Evolutionary conservation across 805 yeast genomes (phyloP).

Genomic region (Starmerella stigmatis): DNA sequence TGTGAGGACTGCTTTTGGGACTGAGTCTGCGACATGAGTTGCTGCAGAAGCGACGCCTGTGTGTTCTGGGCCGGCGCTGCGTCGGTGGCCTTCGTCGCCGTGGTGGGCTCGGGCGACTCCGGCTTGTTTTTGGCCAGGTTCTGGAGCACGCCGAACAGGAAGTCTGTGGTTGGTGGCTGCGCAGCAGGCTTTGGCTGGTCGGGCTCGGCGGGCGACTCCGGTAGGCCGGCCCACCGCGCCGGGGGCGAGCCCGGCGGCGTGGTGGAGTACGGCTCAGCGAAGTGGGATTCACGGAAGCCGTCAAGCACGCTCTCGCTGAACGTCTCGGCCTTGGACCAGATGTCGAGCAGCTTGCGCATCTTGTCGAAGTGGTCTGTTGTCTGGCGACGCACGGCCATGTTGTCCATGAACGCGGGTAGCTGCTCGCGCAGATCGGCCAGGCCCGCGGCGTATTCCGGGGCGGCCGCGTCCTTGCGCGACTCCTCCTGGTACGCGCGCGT

Average conservation of each 20-base stretch:
- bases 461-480: slow-evolving; percentile 42
- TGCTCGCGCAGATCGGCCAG: slow-evolving; percentile 8
- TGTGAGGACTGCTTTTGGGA: not conserved
- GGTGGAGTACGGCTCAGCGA: slow-evolving; percentile 37
- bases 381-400: slow-evolving; percentile 31
- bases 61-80: slow-evolving; percentile 28
- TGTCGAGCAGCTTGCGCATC: slow-evolving; percentile 72
- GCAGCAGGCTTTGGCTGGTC: slow-evolving; percentile 21
- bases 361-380: slow-evolving; percentile 39
- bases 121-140: slow-evolving; percentile 47
- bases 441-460: slow-evolving; percentile 6
- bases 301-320: slow-evolving; percentile 51
- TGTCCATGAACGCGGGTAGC: slow-evolving; percentile 43
- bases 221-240: slow-evolving; percentile 27
- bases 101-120: slow-evolving; percentile 20
- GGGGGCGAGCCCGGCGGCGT: slow-evolving; percentile 66
- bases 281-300: slow-evolving; percentile 48
- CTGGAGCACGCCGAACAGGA: slow-evolving; percentile 43
- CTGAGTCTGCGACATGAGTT: slow-evolving; percentile 15
- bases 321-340: slow-evolving; percentile 82
- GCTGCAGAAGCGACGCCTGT: slow-evolving; percentile 15
- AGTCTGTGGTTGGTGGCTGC: slow-evolving; percentile 38
- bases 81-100: too few relatives aligned
- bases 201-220: slow-evolving; percentile 20
- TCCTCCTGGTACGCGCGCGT: slow-evolving; percentile 76